phyloP scores from a whole-genome alignment of 176 grass and related monocot genomes.

The Eremochloa ophiuroides region DNA sequence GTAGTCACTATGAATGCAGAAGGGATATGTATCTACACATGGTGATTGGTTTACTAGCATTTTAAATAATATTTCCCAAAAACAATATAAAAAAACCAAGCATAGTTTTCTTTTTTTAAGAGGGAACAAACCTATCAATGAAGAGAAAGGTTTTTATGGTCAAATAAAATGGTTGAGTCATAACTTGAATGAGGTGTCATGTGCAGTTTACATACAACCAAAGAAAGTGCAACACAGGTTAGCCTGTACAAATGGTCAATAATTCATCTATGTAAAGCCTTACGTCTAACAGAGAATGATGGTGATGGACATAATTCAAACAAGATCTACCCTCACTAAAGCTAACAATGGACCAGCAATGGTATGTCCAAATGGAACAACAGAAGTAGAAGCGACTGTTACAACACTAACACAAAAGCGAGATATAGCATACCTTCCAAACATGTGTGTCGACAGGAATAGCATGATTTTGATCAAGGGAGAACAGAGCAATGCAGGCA shows the following conservation, averaged over 20 bases:
- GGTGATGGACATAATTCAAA: background rate
- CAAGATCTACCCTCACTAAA: background rate
- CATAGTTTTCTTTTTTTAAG: background rate
- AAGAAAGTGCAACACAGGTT: background rate
- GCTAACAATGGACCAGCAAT: background rate
- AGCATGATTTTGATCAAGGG: constrained; percentile 89
- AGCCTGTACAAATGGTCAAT: background rate
- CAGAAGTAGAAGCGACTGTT: background rate
- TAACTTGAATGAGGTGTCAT: background rate
- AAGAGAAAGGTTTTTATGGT: background rate
- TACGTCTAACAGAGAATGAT: background rate
- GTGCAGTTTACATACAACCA: background rate
- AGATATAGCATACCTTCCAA: constrained; percentile 63
- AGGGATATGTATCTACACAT: background rate
- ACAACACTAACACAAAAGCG: background rate
- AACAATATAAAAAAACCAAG: background rate
- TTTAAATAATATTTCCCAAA: background rate
- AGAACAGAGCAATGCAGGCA: constrained; percentile 90
- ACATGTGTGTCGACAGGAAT: constrained; percentile 96
- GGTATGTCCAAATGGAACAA: background rate
- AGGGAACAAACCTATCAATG: background rate
- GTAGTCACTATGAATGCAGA: background rate
- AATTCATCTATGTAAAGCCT: background rate
- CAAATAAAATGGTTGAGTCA: background rate
- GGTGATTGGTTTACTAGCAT: background rate